Conservation (phyloP, 805 yeast species). For the Pichia heedii region DNA sequence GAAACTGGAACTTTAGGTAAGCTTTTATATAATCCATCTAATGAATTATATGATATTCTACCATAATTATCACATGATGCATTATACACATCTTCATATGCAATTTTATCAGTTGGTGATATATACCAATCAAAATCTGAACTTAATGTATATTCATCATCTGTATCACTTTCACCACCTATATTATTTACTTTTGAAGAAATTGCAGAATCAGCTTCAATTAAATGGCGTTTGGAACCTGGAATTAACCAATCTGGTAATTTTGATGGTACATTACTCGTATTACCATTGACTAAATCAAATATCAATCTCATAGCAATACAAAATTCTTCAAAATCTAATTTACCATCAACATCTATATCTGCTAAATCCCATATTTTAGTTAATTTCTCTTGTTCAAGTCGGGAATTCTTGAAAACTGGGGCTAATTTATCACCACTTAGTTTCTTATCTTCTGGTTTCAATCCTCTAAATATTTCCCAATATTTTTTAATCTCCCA, state of each 20-base stretch:
- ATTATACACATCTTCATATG: slow-evolving; percentile 71
- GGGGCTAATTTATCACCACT: slow-evolving; percentile 79
- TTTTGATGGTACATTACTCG: slow-evolving; percentile 49
- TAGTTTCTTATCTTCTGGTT: slow-evolving; percentile 71
- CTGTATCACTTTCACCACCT: slow-evolving; percentile 38
- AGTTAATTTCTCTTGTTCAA: slow-evolving; percentile 67
- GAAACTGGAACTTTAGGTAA: slow-evolving; percentile 68
- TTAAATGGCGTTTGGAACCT: slow-evolving; percentile 72
- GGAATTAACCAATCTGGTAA: slow-evolving; percentile 94
- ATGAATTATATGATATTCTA: slow-evolving; percentile 63
- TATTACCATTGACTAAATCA: slow-evolving; percentile 72
- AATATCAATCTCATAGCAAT: slow-evolving; percentile 94
- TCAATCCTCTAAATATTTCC: slow-evolving; percentile 90
- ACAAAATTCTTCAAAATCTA: slow-evolving; percentile 97
- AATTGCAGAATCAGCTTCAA: slow-evolving; percentile 74
- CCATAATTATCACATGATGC: slow-evolving; percentile 73
- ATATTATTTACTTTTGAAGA: slow-evolving; percentile 19
- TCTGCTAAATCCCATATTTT: slow-evolving; percentile 89
- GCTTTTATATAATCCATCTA: slow-evolving; percentile 59
- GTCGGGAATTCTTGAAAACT: slow-evolving; percentile 81
- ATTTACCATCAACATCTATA: slow-evolving; percentile 81
- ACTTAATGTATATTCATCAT: slow-evolving; percentile 53
- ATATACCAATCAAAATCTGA: slow-evolving; percentile 93
- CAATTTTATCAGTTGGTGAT: slow-evolving; percentile 72
- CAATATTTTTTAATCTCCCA: slow-evolving; percentile 97